Evolutionary conservation across 768 basidiomycete genomes (phyloP).

Genomic region (Lactifluus echinatus): DNA sequence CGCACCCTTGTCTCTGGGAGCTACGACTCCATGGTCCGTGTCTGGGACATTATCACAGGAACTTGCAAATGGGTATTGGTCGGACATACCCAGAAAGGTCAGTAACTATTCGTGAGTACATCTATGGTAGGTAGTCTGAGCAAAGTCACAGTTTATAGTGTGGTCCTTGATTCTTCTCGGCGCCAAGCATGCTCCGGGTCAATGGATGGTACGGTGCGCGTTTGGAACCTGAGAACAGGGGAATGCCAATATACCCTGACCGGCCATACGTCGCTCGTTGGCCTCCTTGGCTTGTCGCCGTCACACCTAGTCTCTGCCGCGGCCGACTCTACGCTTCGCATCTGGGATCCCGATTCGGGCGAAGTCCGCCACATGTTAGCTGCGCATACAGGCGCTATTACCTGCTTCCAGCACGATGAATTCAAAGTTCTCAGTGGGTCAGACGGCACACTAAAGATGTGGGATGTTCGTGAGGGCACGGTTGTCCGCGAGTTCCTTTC

Average conservation of each 20-base stretch:
- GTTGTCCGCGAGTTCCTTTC: conserved; percentile 84
- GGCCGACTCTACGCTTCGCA: conserved; percentile 87
- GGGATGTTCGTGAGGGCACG: conserved; percentile 85
- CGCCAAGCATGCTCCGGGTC: conserved; percentile 94
- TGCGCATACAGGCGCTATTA: conserved; percentile 95
- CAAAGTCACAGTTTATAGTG: conserved; percentile 71
- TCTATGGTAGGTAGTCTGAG: conserved; percentile 5
- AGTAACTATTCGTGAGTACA: conserved; percentile 18
- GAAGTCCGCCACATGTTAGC: conserved; percentile 73
- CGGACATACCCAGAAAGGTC: conserved; percentile 91
- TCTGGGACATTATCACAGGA: conserved; percentile 90
- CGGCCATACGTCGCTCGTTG: conserved; percentile 93
- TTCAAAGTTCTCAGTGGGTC: conserved; percentile 94
- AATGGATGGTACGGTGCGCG: conserved; percentile 94
- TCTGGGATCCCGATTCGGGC: conserved; percentile 89
- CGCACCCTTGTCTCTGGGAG: conserved; percentile 89
- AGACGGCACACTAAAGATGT: conserved; percentile 96
- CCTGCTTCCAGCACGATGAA: conserved; percentile 98
- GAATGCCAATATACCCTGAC: conserved; percentile 71
- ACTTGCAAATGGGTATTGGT: conserved; percentile 69
- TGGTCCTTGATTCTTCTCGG: conserved; percentile 79
- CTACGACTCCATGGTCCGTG: conserved; percentile 89
- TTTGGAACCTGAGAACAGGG: conserved; percentile 86
- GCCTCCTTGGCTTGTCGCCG: conserved; percentile 81
- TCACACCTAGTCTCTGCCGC: conserved; percentile 92